These are phyloP conservation scores for Dicorynia guianensis DNA, from an alignment of 306 rosid genomes.

Conservation along the genomic window DNA sequence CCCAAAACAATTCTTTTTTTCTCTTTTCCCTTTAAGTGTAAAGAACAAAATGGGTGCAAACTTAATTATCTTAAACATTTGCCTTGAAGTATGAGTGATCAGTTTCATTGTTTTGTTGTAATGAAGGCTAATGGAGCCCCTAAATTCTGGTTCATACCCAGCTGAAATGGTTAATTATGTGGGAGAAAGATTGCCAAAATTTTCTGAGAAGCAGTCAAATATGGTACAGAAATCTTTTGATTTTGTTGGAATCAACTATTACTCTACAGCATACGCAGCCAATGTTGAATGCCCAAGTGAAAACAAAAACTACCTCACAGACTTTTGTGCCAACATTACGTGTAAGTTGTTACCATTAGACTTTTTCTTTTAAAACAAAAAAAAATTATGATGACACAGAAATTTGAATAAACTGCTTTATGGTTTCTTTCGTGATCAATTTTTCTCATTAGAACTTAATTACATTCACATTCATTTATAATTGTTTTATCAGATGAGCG, in stretches of 20 bases:
- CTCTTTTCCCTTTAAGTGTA: too few relatives aligned
- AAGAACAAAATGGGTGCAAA: too few relatives aligned
- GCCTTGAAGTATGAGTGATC: neutral
- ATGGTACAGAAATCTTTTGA: conserved; percentile 49
- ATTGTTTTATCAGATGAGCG: conserved; percentile 42
- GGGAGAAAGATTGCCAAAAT: conserved; percentile 49
- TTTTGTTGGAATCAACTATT: conserved; percentile 57
- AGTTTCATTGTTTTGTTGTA: neutral
- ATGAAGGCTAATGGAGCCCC: conserved; percentile 53
- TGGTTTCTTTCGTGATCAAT: neutral
- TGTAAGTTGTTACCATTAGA: conserved; percentile 22
- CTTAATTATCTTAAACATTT: conserved; percentile 4
- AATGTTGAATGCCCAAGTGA: conserved; percentile 38
- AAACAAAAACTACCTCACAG: conserved; percentile 37
- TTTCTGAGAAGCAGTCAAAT: conserved; percentile 40
- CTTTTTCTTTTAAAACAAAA: too few relatives aligned
- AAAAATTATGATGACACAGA: neutral
- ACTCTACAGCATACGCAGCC: conserved; percentile 40
- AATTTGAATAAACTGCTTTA: neutral
- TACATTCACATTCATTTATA: neutral
- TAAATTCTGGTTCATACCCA: conserved; percentile 52
- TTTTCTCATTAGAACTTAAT: neutral
- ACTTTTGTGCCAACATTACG: conserved; percentile 13
- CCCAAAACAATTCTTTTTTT: too few relatives aligned
- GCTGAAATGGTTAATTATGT: conserved; percentile 39